Percentiles rank a stretch among this genome's conserved stretches.
These are phyloP conservation scores for Erythrophleum ivorense DNA, from an alignment of 331 rosid genomes.

Conservation along the genomic window DNA sequence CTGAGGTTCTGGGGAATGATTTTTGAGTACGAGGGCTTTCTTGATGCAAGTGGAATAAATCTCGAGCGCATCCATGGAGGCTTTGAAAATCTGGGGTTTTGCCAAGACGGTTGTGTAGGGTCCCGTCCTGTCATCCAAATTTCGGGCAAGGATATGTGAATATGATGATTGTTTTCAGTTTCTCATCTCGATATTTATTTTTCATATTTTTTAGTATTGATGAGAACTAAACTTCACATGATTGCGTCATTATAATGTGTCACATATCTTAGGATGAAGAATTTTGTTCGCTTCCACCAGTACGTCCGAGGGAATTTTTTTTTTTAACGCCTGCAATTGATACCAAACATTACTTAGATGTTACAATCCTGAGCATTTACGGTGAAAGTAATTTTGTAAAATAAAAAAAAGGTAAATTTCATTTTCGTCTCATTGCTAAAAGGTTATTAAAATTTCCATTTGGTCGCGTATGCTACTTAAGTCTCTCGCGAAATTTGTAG, in stretches of 20 bases:
- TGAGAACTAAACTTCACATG: constrained; percentile 45
- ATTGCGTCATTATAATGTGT: constrained; percentile 6
- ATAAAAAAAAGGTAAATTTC: no score
- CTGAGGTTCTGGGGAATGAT: not conserved
- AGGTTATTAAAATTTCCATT: not conserved
- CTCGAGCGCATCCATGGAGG: constrained; percentile 22
- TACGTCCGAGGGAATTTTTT: not conserved
- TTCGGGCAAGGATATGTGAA: constrained; percentile 48
- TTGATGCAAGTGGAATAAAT: constrained; percentile 28
- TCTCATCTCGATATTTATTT: constrained; percentile 31
- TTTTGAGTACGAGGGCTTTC: not conserved
- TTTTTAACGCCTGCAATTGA: not conserved
- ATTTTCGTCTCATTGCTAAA: not conserved
- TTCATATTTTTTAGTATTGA: constrained; percentile 23
- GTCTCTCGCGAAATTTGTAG: no score
- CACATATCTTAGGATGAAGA: constrained; percentile 43
- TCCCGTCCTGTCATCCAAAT: constrained; percentile 14
- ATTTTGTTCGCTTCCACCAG: constrained; percentile 37
- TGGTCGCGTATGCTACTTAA: not conserved
- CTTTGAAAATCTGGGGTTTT: not conserved
- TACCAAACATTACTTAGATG: not conserved
- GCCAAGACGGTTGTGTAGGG: not conserved
- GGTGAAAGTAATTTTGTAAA: not conserved
- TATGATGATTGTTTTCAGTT: constrained; percentile 47
- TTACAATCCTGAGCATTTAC: no score